Conservation (phyloP, 495 filamentous ascomycete genomes). For the Penicillium herquei region DNA sequence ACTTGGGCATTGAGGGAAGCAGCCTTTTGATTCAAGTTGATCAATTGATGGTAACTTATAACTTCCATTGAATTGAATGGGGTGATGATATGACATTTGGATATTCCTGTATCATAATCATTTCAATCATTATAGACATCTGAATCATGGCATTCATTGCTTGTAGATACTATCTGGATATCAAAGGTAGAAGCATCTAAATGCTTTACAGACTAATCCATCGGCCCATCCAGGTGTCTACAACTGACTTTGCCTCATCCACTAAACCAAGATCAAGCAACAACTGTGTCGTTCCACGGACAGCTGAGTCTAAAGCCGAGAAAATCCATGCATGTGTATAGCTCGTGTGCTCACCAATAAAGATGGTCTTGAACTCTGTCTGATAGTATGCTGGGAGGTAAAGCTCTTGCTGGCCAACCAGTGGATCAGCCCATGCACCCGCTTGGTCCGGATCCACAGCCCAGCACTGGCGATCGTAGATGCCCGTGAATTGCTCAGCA, state of each 20-base stretch:
- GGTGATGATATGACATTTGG: too few relatives aligned
- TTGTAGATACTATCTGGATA: too few relatives aligned
- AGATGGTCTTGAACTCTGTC: conserved; percentile 65
- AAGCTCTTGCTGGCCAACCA: conserved; percentile 59
- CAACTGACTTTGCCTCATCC: conserved; percentile 65
- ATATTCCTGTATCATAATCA: too few relatives aligned
- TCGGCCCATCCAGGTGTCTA: conserved; percentile 66
- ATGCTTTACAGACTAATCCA: conserved; percentile 46
- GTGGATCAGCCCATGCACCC: conserved; percentile 55
- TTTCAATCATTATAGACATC: too few relatives aligned
- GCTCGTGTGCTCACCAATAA: conserved; percentile 68
- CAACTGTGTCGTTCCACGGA: conserved; percentile 62
- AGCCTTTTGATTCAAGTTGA: too few relatives aligned
- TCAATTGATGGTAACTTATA: too few relatives aligned
- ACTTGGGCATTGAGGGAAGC: too few relatives aligned
- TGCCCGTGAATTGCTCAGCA: conserved; percentile 56
- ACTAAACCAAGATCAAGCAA: conserved; percentile 66
- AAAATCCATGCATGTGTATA: conserved; percentile 78
- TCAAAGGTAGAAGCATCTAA: too few relatives aligned
- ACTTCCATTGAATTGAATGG: too few relatives aligned
- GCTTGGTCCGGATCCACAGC: conserved; percentile 50
- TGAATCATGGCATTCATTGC: too few relatives aligned
- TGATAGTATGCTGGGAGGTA: conserved; percentile 69
- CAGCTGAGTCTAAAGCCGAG: conserved; percentile 63
- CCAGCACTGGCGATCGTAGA: conserved; percentile 61